Base-by-base conservation (phyloP, 73 alveolate species). In the Paramecium bursaria region DNA sequence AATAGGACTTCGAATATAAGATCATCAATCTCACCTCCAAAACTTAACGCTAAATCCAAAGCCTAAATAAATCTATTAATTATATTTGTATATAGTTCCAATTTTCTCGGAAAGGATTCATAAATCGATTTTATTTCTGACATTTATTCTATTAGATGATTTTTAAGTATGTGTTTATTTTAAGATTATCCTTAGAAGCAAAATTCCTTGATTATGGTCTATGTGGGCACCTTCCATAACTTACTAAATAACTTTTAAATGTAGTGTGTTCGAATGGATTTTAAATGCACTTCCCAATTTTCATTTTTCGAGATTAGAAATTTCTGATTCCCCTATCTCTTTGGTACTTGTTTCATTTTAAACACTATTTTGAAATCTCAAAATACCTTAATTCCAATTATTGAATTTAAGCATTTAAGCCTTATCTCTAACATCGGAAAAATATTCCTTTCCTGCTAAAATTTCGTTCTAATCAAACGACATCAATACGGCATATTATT, bases 231-330 rank as follows among this genome's bases (percentile, higher is more conserved):
- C 44, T 42, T 67, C 82, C 82, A 67, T 6, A 67, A 19, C 44
- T 67, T 67, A 42, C 44, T 15, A 17, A 67, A 67, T 3, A 67
- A 39, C 22, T 67, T 67, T 67, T 67, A 19, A 53, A 67, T 39
- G 27, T 39, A 67, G 44, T 67, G 82, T 35, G 82, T 67, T 67
- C 82, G 27, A 33, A 67, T 35, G 13, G 82, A 67, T 67, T 67
- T 67, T 67, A 67, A 44, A 67, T 67, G 82, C 6, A 67, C 82
- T 39, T 67, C 82, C 82, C 82, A 67, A 11, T 42, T 11, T 17
- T 67, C 82, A 39, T 21, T 25, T 67, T 67, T 67, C 33, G 82
- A 67, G 30, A 67, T 67, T 57, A 67, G 19, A 42, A 67, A 67
- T 67, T 67, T 67, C 17, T 67, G 82, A 7, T 39, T 9, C n/a